phyloP scores from a whole-genome alignment of 2,329 filamentous ascomycete genomes.

The Neopestalotiopsis clavispora region DNA sequence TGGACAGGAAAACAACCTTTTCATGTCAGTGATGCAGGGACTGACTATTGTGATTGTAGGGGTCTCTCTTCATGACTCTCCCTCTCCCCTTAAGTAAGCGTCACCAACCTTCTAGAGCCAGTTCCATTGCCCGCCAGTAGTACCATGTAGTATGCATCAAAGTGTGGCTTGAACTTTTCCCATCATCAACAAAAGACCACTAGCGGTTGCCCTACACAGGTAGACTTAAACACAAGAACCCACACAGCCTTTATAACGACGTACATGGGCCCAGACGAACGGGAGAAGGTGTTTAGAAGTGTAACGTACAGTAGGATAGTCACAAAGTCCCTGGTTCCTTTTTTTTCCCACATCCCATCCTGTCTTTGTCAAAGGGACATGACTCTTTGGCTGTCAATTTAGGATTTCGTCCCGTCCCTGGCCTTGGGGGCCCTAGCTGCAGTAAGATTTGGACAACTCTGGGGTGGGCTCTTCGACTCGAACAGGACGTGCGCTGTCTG shows the following conservation, averaged over 20 bases:
- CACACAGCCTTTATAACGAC: neutral
- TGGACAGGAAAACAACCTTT: neutral
- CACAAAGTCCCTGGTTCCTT: neutral
- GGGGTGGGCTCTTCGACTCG: neutral
- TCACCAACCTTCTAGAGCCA: neutral
- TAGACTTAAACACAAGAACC: neutral
- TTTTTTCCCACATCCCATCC: no score
- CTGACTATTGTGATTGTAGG: neutral
- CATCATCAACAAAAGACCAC: neutral
- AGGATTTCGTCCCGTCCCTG: conserved; percentile 10
- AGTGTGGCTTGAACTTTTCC: neutral
- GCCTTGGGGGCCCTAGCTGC: neutral
- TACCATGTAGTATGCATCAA: no score
- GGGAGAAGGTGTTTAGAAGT: neutral
- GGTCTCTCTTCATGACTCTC: neutral
- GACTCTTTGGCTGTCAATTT: neutral
- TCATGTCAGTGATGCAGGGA: neutral
- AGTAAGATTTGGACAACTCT: neutral
- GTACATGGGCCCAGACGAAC: neutral
- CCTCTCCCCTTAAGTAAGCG: neutral
- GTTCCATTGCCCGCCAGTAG: neutral
- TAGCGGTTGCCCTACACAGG: neutral
- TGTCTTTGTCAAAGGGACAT: neutral
- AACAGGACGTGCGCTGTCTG: neutral
- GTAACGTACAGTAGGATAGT: no score